phyloP scores from a whole-genome alignment of 805 yeast genomes.

The Barnettozyma wickerhamii region DNA sequence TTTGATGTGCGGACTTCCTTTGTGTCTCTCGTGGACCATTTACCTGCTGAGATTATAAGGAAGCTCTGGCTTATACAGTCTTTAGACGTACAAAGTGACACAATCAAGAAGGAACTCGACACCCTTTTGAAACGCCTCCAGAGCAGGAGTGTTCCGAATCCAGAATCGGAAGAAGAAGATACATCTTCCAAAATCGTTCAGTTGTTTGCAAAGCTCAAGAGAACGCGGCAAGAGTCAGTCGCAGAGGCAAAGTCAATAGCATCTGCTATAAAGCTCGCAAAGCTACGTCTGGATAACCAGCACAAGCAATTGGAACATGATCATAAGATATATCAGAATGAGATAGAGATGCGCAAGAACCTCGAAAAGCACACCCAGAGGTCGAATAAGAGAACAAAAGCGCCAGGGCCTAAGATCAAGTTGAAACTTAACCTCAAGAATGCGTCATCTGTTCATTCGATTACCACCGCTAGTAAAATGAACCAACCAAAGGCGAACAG shows the following conservation, averaged over 20 bases:
- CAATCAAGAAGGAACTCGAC: slow-evolving; percentile 16
- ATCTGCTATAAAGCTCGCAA: slow-evolving; percentile 21
- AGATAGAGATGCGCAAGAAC: slow-evolving; percentile 18
- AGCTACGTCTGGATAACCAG: slow-evolving; percentile 19
- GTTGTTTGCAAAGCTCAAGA: slow-evolving; percentile 17
- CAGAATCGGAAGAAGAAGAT: slow-evolving; percentile 8
- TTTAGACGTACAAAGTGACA: slow-evolving; percentile 24
- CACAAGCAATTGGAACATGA: slow-evolving; percentile 24
- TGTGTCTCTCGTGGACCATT: slow-evolving; percentile 30
- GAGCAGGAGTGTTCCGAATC: slow-evolving; percentile 9
- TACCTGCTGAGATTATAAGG: slow-evolving; percentile 40
- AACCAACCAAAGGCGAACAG: not conserved
- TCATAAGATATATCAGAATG: slow-evolving; percentile 21
- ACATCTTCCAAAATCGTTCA: not conserved
- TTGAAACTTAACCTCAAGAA: slow-evolving; percentile 9
- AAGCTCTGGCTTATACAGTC: slow-evolving; percentile 38
- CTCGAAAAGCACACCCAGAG: slow-evolving; percentile 16
- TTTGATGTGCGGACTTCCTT: slow-evolving; percentile 24
- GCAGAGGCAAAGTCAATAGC: slow-evolving; percentile 26
- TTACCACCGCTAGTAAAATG: not conserved
- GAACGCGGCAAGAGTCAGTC: slow-evolving; percentile 27
- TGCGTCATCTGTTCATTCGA: not conserved
- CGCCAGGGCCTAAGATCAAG: slow-evolving; percentile 11
- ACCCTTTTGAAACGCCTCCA: slow-evolving; percentile 1
- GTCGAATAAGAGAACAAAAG: slow-evolving; percentile 16